Evolutionary conservation across 2,329 filamentous ascomycete species (phyloP).

Genomic region (Cercospora sesami): DNA sequence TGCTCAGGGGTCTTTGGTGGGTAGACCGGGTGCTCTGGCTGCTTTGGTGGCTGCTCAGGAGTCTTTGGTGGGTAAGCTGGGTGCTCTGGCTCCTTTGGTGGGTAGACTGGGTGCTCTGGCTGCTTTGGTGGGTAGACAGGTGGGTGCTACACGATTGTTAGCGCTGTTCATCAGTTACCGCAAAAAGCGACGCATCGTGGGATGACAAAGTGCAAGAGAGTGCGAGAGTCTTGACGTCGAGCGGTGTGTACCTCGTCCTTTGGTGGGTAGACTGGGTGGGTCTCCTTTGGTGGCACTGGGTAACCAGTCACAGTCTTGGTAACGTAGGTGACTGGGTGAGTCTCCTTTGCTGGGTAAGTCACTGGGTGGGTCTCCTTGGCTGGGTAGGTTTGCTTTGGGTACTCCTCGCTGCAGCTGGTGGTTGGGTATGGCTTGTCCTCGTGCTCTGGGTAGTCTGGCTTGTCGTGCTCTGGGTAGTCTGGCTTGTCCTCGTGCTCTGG

Average conservation of each 20-base stretch:
- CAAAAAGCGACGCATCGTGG: background rate
- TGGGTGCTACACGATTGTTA: background rate
- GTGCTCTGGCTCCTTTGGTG: no score
- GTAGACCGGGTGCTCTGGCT: no score
- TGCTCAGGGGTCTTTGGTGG: background rate
- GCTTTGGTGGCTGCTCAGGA: no score
- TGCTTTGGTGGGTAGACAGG: no score
- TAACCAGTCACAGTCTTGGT: background rate
- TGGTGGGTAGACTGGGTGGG: background rate
- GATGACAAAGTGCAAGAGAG: background rate
- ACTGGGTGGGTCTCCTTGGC: slow-evolving; percentile 6
- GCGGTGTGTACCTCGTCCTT: background rate
- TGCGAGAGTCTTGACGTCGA: background rate
- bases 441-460: background rate
- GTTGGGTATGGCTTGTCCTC: background rate
- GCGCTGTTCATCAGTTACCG: background rate
- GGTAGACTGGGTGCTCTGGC: background rate
- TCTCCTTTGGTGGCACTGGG: slow-evolving; percentile 1
- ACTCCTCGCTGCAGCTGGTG: slow-evolving; percentile 8
- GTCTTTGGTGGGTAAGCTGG: background rate
- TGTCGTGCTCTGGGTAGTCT: background rate
- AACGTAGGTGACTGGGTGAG: background rate
- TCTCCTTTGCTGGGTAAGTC: background rate
- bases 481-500: background rate
- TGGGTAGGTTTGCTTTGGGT: slow-evolving; percentile 3